These are phyloP conservation scores for Quercus agrifolia DNA, from an alignment of 306 rosid species.

Conservation along the genomic window DNA sequence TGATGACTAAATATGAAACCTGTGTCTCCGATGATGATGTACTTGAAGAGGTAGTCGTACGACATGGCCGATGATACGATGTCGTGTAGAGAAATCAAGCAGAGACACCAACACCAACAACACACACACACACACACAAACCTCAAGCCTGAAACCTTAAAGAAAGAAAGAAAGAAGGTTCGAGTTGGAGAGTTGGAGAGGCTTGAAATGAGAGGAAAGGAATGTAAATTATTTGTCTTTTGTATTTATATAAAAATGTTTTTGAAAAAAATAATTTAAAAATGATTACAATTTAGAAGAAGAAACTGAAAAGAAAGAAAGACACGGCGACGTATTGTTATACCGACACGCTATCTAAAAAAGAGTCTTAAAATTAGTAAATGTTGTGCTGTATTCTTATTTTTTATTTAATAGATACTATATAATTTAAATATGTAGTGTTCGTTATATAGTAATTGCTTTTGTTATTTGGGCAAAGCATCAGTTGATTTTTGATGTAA, in stretches of 20 bases:
- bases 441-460: no score
- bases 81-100: slow-evolving; percentile 9
- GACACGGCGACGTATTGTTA: slow-evolving; percentile 2
- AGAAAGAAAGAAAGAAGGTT: no score
- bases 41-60: slow-evolving; percentile 95
- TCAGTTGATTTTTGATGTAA: rapidly evolving
- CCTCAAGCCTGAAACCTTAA: no score
- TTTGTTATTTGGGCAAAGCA: rapidly evolving
- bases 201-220: no score
- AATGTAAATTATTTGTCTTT: no score
- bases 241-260: background rate
- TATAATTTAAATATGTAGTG: no score
- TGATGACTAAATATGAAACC: slow-evolving; percentile 37
- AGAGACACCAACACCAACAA: no score
- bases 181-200: no score
- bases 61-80: slow-evolving; percentile 50
- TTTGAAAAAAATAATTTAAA: background rate
- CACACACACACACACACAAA: no score
- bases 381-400: no score
- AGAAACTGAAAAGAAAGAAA: background rate
- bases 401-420: no score
- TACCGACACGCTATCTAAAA: slow-evolving; percentile 19
- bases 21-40: slow-evolving; percentile 98
- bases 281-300: background rate
- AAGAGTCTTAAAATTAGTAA: no score